Evolutionary conservation across 495 filamentous ascomycete species (phyloP), one percentile per base, ranked within the genome.

Genomic region (Parmelia sp.): DNA sequence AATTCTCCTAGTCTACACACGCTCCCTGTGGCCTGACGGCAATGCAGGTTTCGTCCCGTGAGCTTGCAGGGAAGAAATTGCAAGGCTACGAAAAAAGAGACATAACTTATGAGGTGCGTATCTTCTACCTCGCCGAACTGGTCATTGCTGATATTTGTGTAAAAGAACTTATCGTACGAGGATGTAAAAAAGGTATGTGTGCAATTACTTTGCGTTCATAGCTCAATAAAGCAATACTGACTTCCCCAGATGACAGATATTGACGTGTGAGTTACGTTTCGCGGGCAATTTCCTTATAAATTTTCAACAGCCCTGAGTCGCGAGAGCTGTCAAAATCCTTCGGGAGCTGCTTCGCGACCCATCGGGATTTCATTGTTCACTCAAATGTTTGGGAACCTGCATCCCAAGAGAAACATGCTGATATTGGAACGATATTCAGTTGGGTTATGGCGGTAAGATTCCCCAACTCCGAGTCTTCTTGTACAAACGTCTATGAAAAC

Each of bases 41-140:
- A 14, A 31, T 10, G 14, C 12, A 53, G 73, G 94, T 98, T 62
- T 96, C 92, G 19, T 97, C 93, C 23, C 90, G 94, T 68, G 94
- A 98, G 77, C 81, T 98, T 55, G 89, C 86, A 37, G 94, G 94
- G 64, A 86, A 95, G 79, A 89, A 90, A 77, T 80, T 98, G 33
- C 85, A 94, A 75, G 92, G 91, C 49, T 98, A 96, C 76, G 84
- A 84, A 67, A 97, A 96, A 82, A 84, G 88, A n/a, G 87, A 96
- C 44, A 91, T 97, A 60, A 90, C 83, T 68, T 98, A 97, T 74
- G 91, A 96, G 78, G 49, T 53, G 49, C 49, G 31, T 19, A 53
- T 1, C 1, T 12, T 12, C 14, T 15, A 31, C 27, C 27, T 53
- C 31, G 12, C 25, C 25, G 25, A 17, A 5, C 27, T 17, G 3